Conservation (phyloP, 768 basidiomycete genomes). For the Cystobasidium tubakii region DNA sequence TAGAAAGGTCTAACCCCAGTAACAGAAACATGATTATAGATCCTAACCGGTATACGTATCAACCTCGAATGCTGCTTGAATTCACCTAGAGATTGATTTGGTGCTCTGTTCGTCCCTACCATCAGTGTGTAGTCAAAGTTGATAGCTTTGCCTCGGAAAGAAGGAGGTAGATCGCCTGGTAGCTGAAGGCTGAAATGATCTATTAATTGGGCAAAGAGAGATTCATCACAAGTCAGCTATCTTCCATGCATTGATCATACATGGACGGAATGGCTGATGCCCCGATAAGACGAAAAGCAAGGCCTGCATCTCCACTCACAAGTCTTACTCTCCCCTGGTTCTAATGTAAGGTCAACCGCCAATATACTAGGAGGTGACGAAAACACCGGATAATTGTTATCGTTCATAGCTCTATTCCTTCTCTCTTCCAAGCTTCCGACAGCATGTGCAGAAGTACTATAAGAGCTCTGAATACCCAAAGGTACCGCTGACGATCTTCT, state of each 20-base stretch:
- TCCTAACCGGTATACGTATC: conserved; percentile 83
- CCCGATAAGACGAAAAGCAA: no score
- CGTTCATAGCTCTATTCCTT: conserved; percentile 50
- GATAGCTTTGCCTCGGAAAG: conserved; percentile 75
- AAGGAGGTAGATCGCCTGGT: conserved; percentile 78
- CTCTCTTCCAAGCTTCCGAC: conserved; percentile 51
- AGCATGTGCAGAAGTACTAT: conserved; percentile 45
- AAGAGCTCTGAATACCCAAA: not conserved
- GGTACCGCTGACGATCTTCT: conserved; percentile 1
- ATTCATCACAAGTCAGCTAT: not conserved
- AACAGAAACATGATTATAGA: conserved; percentile 78
- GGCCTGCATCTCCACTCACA: no score
- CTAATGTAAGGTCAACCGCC: conserved; percentile 74
- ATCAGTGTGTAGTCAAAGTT: conserved; percentile 82
- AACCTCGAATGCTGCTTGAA: conserved; percentile 56
- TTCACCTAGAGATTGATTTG: conserved; percentile 42
- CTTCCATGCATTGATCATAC: no score
- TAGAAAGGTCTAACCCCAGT: conserved; percentile 62
- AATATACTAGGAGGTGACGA: conserved; percentile 80
- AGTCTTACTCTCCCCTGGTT: conserved; percentile 74
- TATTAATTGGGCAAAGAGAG: conserved; percentile 47
- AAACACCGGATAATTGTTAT: conserved; percentile 65
- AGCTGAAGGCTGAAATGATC: conserved; percentile 73
- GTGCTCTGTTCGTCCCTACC: conserved; percentile 64
- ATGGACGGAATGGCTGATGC: no score